These are phyloP conservation scores for Colletotrichum paranaense DNA, from an alignment of 2,329 filamentous ascomycete species.

Conservation along the genomic window DNA sequence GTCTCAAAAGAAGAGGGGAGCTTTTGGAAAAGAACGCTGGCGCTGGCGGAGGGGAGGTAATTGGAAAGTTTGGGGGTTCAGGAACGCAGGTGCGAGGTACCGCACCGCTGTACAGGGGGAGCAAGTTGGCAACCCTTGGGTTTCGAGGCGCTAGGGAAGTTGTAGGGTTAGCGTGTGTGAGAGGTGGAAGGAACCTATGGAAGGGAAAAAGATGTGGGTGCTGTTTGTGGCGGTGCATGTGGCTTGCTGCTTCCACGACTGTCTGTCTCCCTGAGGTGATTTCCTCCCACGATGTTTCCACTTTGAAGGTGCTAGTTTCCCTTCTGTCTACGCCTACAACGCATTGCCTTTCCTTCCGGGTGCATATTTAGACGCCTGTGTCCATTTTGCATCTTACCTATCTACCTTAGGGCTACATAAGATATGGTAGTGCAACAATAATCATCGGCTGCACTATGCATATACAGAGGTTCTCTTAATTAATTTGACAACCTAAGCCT, in stretches of 20 bases:
- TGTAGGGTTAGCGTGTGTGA: conserved; percentile 35
- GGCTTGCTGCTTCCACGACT: conserved; percentile 14
- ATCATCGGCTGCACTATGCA: too few species aligned
- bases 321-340: background rate
- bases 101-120: conserved; percentile 35
- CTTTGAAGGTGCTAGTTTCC: background rate
- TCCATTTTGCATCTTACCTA: too few species aligned
- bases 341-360: background rate
- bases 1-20: conserved; percentile 36
- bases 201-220: background rate
- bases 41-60: conserved; percentile 32
- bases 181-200: background rate
- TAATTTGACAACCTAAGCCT: background rate
- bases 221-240: conserved; percentile 35
- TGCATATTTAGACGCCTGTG: background rate
- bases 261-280: background rate
- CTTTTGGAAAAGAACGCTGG: conserved; percentile 29
- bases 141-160: conserved; percentile 31
- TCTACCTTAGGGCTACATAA: too few species aligned
- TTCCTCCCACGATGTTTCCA: background rate
- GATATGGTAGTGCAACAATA: background rate
- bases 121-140: conserved; percentile 36
- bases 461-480: background rate
- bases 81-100: conserved; percentile 36
- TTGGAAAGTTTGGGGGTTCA: conserved; percentile 37